A percentile compares a stretch with the other conserved stretches of the same genome.
Conservation (phyloP, 108 stramenopile genomes). For the Chaetoceros tenuissimus region DNA sequence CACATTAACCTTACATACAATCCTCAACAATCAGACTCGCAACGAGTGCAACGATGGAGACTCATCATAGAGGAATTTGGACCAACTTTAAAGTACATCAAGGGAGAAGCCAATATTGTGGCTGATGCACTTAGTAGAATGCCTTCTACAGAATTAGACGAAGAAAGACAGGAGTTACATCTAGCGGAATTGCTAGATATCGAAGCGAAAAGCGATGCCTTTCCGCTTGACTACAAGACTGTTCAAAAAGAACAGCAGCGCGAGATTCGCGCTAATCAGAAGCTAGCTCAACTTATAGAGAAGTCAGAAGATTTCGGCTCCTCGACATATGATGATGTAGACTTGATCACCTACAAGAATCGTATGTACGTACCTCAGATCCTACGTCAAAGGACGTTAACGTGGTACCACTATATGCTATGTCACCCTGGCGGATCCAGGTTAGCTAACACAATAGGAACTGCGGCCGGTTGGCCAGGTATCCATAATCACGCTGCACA, state of each 20-base stretch:
- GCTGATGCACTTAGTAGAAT: conserved; percentile 30
- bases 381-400: conserved; percentile 6
- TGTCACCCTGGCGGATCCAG: conserved; percentile 18
- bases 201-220: background rate
- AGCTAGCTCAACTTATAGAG: background rate
- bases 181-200: background rate
- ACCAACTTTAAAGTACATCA: conserved; percentile 16
- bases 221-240: background rate
- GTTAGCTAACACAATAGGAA: conserved; percentile 8
- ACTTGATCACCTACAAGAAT: background rate
- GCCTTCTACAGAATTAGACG: background rate
- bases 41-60: conserved; percentile 35
- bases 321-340: background rate
- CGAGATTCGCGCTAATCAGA: background rate
- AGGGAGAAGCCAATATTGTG: conserved; percentile 29
- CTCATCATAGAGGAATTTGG: conserved; percentile 30
- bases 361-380: conserved; percentile 17
- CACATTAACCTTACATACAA: conserved; percentile 30
- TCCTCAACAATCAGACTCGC: background rate
- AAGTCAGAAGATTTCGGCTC: background rate
- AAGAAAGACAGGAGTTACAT: background rate
- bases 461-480: conserved; percentile 1
- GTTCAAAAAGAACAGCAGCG: background rate
- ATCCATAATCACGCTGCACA: conserved; percentile 2
- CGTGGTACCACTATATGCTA: conserved; percentile 24